Evolutionary conservation across 208 protist species (phyloP).

Genomic region (Leishmania tarentolae): DNA sequence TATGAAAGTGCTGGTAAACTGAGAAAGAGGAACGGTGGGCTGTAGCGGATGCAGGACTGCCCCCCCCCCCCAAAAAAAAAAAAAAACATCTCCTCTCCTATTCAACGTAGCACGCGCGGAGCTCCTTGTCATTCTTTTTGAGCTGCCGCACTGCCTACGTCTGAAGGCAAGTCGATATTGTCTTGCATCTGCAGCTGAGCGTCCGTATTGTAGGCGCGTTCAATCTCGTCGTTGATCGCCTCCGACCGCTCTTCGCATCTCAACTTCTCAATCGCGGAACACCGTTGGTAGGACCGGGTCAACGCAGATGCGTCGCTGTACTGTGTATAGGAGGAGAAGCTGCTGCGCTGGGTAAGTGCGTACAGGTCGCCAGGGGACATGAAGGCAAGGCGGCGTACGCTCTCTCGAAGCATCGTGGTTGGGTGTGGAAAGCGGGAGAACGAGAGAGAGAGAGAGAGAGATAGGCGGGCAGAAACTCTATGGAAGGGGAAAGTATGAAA

Average conservation of each 20-base stretch:
- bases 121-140: background rate
- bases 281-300: constrained; percentile 28
- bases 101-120: background rate
- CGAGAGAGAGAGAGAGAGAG: background rate
- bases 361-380: constrained; percentile 45
- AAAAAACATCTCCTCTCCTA: background rate
- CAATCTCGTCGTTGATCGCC: constrained; percentile 26
- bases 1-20: background rate
- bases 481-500: background rate
- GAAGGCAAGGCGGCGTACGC: background rate
- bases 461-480: too few species aligned
- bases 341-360: constrained; percentile 36
- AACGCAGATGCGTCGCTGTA: constrained; percentile 20
- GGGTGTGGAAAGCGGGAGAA: background rate
- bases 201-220: constrained; percentile 13
- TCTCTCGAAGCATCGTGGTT: background rate
- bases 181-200: constrained; percentile 2
- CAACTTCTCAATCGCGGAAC: constrained; percentile 23
- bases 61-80: too few species aligned
- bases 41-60: background rate
- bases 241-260: constrained; percentile 33
- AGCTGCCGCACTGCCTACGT: background rate
- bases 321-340: constrained; percentile 31
- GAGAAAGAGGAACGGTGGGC: background rate
- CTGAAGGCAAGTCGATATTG: background rate